Conservation (phyloP, 192 early-diverging fungal genomes). For the Gamsiella multidivaricata region DNA sequence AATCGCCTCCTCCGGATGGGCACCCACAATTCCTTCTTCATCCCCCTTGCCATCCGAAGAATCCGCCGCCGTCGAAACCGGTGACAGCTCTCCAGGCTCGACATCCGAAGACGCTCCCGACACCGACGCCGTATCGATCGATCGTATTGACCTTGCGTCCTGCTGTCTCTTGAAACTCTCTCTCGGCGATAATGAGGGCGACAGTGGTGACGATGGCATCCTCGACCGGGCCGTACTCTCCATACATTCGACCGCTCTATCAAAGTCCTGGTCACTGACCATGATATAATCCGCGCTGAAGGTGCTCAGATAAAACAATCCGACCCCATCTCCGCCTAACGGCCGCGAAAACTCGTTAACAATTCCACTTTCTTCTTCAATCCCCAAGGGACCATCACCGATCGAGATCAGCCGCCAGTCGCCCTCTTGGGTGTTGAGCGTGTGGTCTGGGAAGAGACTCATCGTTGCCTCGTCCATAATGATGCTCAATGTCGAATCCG, state of each 20-base stretch:
- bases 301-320: slow-evolving; percentile 46
- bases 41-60: background rate
- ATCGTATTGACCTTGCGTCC: slow-evolving; percentile 21
- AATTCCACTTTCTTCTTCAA: slow-evolving; percentile 42
- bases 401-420: slow-evolving; percentile 48
- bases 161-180: background rate
- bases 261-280: slow-evolving; percentile 51
- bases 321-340: slow-evolving; percentile 25
- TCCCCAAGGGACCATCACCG: slow-evolving; percentile 44
- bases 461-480: slow-evolving; percentile 47
- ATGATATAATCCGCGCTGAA: slow-evolving; percentile 50
- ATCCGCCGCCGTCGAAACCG: slow-evolving; percentile 27
- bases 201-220: background rate
- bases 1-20: too few relatives aligned
- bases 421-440: slow-evolving; percentile 46
- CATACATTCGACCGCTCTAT: slow-evolving; percentile 23
- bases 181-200: background rate
- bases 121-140: slow-evolving; percentile 22
- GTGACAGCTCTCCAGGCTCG: slow-evolving; percentile 18
- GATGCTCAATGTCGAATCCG: slow-evolving; percentile 44
- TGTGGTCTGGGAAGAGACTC: slow-evolving; percentile 46
- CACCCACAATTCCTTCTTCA: background rate
- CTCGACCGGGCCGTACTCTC: slow-evolving; percentile 14
- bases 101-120: slow-evolving; percentile 17
- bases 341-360: slow-evolving; percentile 36